phyloP scores from a whole-genome alignment of 257 asterid genomes.

The Echites panduratus region DNA sequence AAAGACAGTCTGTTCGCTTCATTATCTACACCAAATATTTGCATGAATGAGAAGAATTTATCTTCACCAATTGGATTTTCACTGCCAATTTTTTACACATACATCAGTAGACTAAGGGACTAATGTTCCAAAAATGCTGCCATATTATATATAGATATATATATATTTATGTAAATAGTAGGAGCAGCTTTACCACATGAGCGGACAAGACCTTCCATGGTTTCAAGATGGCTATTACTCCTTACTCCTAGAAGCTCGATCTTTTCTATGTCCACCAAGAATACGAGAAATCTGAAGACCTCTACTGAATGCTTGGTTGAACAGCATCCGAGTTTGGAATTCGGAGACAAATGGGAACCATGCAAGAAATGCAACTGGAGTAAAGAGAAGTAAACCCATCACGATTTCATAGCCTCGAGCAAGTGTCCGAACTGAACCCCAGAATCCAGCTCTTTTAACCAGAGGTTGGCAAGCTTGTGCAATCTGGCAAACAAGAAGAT shows the following conservation, averaged over 20 bases:
- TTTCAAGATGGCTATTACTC: constrained; percentile 34
- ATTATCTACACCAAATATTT: not conserved
- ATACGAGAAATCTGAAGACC: constrained; percentile 99
- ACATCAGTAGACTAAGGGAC: not conserved
- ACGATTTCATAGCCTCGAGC: constrained; percentile 88
- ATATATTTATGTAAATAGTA: not conserved
- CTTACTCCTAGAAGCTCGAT: constrained; percentile 76
- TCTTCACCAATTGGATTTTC: not conserved
- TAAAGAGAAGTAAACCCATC: constrained; percentile 88
- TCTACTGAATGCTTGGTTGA: constrained; percentile 99
- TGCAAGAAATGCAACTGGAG: constrained; percentile 92
- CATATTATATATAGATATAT: too few species aligned
- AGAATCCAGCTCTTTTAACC: constrained; percentile 60
- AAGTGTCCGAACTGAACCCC: constrained; percentile 85
- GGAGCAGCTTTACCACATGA: constrained; percentile 12
- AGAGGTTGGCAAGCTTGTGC: constrained; percentile 94
- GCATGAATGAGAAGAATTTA: not conserved
- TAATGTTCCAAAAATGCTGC: constrained; percentile 10
- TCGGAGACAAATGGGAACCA: constrained; percentile 98
- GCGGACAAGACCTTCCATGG: constrained; percentile 4
- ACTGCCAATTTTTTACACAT: not conserved
- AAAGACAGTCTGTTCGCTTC: not conserved
- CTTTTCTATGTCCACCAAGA: constrained; percentile 90
- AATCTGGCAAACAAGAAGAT: constrained; percentile 38
- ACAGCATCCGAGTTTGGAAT: constrained; percentile 90